Base-by-base conservation (phyloP, 1,284 basidiomycete genomes). In the Austroboletus niveus region DNA sequence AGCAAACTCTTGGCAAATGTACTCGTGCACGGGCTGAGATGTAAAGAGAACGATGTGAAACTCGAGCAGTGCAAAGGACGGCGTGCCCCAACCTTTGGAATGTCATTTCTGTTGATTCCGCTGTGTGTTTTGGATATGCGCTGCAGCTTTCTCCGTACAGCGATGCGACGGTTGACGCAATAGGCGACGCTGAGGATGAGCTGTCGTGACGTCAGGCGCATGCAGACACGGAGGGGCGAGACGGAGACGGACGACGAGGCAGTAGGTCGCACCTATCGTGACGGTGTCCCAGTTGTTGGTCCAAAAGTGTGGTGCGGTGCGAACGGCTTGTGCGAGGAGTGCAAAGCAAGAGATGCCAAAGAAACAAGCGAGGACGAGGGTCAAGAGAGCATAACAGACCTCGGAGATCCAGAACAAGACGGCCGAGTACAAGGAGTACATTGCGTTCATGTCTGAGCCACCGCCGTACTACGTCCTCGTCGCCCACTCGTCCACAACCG, bases 1-100 rank as follows among this genome's bases (percentile, higher is more conserved):
- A 6, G 84, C 79, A 66, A 89, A 92, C 63, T 94, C 92, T 57
- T 87, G 85, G 54, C 79, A 76, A 54, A 94, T 82, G 62, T 88
- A 89, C 50, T 80, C 75, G 57, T 86, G 80, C 8, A 93, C 88
- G 27, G 76, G 70, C 89, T 93, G 22, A 24, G 22, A 24, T 24
- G 17, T 17, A 17, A 17, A 17, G 17, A 17, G 17, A 17, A 17
- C 17, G 17, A 17, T 17, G 17, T 17, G 17, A 17, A 17, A 17
- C 17, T 17, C 17, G 17, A 17, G 17, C 17, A 17, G 17, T 17
- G 17, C 17, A 17, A 17, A 17, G 17, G 17, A 17, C 17, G 10
- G 32, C 36, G 39, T 38, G 49, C n/a, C 72, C 81, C 50, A 53
- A 87, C 90, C 63, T 84, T 79, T n/a, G 89, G 87, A n/a, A 89